Percentiles rank a stretch among this genome's conserved stretches.
Conservation (phyloP, 371 early-diverging fungal species). For the Mortierella sp. region DNA sequence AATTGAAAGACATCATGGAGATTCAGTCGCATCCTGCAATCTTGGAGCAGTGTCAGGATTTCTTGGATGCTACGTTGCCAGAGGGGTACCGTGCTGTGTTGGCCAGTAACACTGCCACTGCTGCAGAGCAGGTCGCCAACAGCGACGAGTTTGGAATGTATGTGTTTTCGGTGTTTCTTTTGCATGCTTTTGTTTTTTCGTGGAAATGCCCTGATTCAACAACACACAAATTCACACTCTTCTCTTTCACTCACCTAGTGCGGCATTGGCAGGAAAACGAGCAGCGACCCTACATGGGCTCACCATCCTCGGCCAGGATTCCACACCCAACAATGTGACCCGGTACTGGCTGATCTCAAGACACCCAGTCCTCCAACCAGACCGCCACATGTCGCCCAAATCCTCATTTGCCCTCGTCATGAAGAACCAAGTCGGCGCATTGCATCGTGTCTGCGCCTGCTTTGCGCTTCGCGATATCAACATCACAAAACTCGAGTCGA, state of each 20-base stretch:
- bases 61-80: slow-evolving; percentile 39
- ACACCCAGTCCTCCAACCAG: slow-evolving; percentile 42
- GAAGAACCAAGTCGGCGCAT: slow-evolving; percentile 51
- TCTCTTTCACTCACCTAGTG: slow-evolving; percentile 18
- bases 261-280: slow-evolving; percentile 44
- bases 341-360: slow-evolving; percentile 51
- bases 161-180: neutral
- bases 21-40: slow-evolving; percentile 53
- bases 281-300: slow-evolving; percentile 31
- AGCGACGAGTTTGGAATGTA: slow-evolving; percentile 43
- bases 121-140: slow-evolving; percentile 45
- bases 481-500: slow-evolving; percentile 52
- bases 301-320: slow-evolving; percentile 41
- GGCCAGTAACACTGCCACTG: slow-evolving; percentile 49
- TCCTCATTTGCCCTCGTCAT: slow-evolving; percentile 51
- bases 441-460: slow-evolving; percentile 42
- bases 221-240: neutral
- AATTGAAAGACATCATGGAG: slow-evolving; percentile 37
- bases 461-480: slow-evolving; percentile 54
- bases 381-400: slow-evolving; percentile 48
- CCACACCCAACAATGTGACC: slow-evolving; percentile 51
- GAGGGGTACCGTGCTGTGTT: slow-evolving; percentile 50
- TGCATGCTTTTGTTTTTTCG: neutral
- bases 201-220: neutral
- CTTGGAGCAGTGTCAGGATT: slow-evolving; percentile 52